A percentile compares a stretch with the other conserved stretches of the same genome.
Evolutionary conservation across 176 grass and related monocot genomes (phyloP).

Genomic region (Elymus sibiricus): DNA sequence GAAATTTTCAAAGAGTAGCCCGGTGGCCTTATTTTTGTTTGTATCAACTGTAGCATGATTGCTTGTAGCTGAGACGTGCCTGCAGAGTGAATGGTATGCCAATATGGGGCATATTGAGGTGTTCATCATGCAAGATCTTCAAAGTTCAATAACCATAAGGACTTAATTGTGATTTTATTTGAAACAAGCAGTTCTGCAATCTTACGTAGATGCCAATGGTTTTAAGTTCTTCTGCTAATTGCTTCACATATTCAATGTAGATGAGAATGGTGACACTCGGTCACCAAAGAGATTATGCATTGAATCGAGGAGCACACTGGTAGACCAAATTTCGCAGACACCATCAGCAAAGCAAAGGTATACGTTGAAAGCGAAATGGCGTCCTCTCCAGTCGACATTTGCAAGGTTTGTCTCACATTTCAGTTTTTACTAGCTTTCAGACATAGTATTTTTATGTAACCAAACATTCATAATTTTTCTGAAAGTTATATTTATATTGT

Average conservation of each 20-base stretch:
- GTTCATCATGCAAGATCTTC: not conserved
- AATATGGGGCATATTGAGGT: not conserved
- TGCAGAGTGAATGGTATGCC: not conserved
- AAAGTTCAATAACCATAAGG: not conserved
- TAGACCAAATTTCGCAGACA: conserved; percentile 59
- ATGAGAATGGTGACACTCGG: conserved; percentile 36
- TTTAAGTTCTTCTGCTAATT: not conserved
- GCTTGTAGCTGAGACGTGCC: not conserved
- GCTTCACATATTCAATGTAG: conserved; percentile 38
- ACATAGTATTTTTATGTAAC: conserved; percentile 17
- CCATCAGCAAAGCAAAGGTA: conserved; percentile 65
- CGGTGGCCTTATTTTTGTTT: not conserved
- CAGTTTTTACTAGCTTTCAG: conserved; percentile 14
- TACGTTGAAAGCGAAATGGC: conserved; percentile 58
- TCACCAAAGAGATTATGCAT: conserved; percentile 68
- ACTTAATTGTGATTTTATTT: not conserved
- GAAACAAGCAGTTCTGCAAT: not conserved
- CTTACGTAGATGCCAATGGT: not conserved
- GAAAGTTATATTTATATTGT: conserved; percentile 24
- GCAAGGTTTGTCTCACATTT: conserved; percentile 62
- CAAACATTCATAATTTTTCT: conserved; percentile 5
- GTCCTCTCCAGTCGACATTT: conserved; percentile 79
- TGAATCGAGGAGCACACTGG: conserved; percentile 52
- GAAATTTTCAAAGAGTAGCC: not conserved
- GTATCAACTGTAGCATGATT: not conserved